Evolutionary conservation across 495 filamentous ascomycete genomes (phyloP).

Genomic region (Podospora conica): DNA sequence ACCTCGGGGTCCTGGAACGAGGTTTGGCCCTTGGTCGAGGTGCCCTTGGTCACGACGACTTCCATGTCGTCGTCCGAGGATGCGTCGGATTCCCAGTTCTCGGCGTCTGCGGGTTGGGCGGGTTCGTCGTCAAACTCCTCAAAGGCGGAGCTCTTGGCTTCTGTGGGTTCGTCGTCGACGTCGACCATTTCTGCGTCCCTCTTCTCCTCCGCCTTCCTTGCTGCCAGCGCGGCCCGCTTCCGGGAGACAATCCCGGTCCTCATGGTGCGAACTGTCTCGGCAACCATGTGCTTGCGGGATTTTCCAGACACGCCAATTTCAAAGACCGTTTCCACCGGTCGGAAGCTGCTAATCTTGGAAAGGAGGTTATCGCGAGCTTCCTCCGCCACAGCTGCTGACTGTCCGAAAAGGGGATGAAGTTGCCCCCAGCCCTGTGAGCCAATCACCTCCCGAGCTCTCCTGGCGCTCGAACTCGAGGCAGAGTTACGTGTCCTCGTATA

Average conservation of each 20-base stretch:
- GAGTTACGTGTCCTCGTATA: conserved; percentile 85
- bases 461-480: conserved; percentile 80
- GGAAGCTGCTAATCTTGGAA: conserved; percentile 73
- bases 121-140: conserved; percentile 36
- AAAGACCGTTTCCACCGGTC: conserved; percentile 89
- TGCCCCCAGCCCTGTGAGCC: conserved; percentile 60
- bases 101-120: conserved; percentile 40
- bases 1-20: conserved; percentile 76
- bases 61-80: conserved; percentile 74
- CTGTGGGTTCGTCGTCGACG: conserved; percentile 28
- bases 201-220: conserved; percentile 23
- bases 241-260: conserved; percentile 55
- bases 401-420: conserved; percentile 70
- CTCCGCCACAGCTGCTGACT: conserved; percentile 55
- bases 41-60: conserved; percentile 66
- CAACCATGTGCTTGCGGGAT: conserved; percentile 57
- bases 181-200: conserved; percentile 27
- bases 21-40: conserved; percentile 43
- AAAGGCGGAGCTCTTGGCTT: conserved; percentile 14
- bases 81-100: conserved; percentile 52
- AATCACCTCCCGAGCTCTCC: conserved; percentile 70
- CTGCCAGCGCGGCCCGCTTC: conserved; percentile 10
- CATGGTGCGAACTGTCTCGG: conserved; percentile 68
- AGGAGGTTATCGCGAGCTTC: conserved; percentile 77
- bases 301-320: conserved; percentile 73